Evolutionary conservation across 768 basidiomycete species (phyloP), one percentile per base, ranked within the genome.

Genomic region (Lactarius deliciosus): DNA sequence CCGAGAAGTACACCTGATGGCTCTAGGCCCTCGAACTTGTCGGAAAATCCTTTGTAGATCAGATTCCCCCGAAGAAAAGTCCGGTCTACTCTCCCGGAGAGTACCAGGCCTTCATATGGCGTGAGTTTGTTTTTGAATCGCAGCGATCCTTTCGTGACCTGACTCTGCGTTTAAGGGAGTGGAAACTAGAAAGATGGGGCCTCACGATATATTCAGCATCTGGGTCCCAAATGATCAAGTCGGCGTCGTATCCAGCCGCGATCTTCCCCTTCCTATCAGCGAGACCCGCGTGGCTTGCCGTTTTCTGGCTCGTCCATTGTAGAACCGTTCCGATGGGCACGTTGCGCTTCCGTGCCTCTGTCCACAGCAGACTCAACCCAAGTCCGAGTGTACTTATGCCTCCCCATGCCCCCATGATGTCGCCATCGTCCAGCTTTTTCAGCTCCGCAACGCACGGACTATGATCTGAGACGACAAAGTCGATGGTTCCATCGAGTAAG

Each of bases 381-480:
- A 98, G 80, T 3, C 96, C 96, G 28, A 99, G 82, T 5, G 92
- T 89, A 68, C 90, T 91, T 69, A 99, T 92, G 0, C 96, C 96
- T 50, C 96, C 96, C 96, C 96, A 98, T 0, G 96, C 92, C 25
- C 79, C 76, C 89, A 97, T 91, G 68, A 98, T 81, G 73, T 95
- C 84, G 1, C 94, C 92, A 53, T 84, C 82, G 34, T 88, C 87
- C 41, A 87, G 75, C 67, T 83, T 84, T 80, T 98, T 99, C 66
- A 99, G 79, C 71, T 88, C 86, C 28, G 85, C 79, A 15, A 91
- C 81, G 76, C 96, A 98, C 18, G 96, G 96, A 69, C 92, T 95
- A 74, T 99, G 96, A 78, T 99, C 96, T 61, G 94, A 96, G 8
- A 98, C 95, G 61, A 98, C 87, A 73, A 84, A 95, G 77, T 97